Evolutionary conservation across 1,139 yeast species (phyloP).

Genomic region (Candida sp.): DNA sequence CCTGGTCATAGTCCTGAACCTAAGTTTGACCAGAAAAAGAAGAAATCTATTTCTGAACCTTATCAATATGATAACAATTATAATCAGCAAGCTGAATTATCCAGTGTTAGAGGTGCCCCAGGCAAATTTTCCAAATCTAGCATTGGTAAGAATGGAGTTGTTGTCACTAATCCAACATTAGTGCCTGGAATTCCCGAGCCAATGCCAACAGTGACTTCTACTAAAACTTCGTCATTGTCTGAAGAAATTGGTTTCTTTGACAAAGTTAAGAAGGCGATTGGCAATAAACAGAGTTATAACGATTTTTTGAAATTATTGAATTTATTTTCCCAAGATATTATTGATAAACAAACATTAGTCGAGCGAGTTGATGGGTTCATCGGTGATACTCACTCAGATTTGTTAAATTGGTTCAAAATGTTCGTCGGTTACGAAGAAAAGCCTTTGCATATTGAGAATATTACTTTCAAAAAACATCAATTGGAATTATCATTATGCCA

Average conservation of each 20-base stretch:
- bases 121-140: conserved; percentile 7
- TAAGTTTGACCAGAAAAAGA: conserved; percentile 18
- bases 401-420: conserved; percentile 86
- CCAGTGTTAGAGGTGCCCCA: conserved; percentile 46
- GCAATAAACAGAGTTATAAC: conserved; percentile 84
- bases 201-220: conserved; percentile 57
- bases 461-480: conserved; percentile 85
- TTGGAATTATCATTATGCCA: conserved; percentile 84
- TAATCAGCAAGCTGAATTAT: conserved; percentile 50
- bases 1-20: conserved; percentile 13
- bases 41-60: conserved; percentile 27
- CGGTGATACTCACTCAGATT: conserved; percentile 71
- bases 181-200: conserved; percentile 90
- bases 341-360: conserved; percentile 78
- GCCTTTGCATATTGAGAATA: conserved; percentile 83
- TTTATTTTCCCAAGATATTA: conserved; percentile 83
- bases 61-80: conserved; percentile 29
- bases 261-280: conserved; percentile 84
- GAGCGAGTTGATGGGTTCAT: conserved; percentile 83
- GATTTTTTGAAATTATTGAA: conserved; percentile 88
- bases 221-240: conserved; percentile 55
- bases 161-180: conserved; percentile 54
- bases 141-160: conserved; percentile 16
- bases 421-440: conserved; percentile 85
- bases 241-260: conserved; percentile 93